Percentiles rank a stretch among this genome's conserved stretches.
Evolutionary conservation across 345 rosid genomes (phyloP).

Genomic region (Eucalyptus sp.): DNA sequence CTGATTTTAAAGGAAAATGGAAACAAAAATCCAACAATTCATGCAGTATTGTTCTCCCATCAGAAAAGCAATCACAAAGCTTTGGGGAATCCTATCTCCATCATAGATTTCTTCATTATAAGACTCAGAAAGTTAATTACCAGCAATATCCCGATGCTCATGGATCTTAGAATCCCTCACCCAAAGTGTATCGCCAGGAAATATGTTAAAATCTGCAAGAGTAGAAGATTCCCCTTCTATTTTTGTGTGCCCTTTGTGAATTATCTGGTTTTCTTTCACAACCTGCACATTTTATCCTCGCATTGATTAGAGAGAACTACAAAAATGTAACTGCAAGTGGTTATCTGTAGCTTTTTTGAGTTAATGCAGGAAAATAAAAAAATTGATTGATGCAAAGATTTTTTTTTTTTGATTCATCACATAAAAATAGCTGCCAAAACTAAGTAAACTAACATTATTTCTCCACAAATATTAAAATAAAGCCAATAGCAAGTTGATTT

Average conservation of each 20-base stretch:
- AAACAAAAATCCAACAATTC: neutral
- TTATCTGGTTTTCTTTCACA: slow-evolving; percentile 90
- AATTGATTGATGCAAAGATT: neutral
- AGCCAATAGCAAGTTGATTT: neutral
- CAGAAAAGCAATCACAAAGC: neutral
- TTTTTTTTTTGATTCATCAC: neutral
- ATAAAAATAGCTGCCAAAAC: neutral
- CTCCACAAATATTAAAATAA: neutral
- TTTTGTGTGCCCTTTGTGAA: slow-evolving; percentile 68
- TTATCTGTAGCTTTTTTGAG: neutral
- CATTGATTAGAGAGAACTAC: neutral
- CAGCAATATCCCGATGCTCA: slow-evolving; percentile 96
- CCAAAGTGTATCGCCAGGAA: slow-evolving; percentile 96
- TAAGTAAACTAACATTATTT: neutral
- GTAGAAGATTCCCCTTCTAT: slow-evolving; percentile 86
- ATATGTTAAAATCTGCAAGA: slow-evolving; percentile 91
- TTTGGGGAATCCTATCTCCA: neutral
- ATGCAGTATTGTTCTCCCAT: neutral
- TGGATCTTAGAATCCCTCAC: slow-evolving; percentile 92
- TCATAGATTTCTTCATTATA: neutral
- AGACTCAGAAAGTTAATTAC: slow-evolving; percentile 20
- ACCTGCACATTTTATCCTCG: slow-evolving; percentile 31
- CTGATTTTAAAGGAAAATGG: neutral
- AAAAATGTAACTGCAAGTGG: neutral
- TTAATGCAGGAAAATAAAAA: neutral